phyloP scores from a whole-genome alignment of 495 filamentous ascomycete genomes.

The Aspergillus nanangensis region DNA sequence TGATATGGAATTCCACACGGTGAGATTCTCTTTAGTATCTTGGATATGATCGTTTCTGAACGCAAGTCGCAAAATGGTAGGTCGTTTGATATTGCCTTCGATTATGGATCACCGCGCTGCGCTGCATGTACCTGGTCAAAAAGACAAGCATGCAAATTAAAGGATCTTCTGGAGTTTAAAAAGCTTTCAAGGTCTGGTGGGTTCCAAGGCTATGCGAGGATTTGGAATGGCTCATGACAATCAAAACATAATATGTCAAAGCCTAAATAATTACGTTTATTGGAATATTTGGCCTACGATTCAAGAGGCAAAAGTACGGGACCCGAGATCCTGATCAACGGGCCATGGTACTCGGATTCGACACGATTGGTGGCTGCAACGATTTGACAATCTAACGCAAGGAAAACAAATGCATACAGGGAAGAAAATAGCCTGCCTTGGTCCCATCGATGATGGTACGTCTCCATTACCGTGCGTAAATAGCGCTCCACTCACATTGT shows the following conservation, averaged over 20 bases:
- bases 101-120: neutral
- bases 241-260: neutral
- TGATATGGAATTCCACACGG: neutral
- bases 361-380: slow-evolving; percentile 16
- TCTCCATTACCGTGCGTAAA: slow-evolving; percentile 8
- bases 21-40: too few species aligned
- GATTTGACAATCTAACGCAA: slow-evolving; percentile 21
- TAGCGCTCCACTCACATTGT: neutral
- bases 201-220: neutral
- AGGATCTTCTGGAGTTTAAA: neutral
- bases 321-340: slow-evolving; percentile 3
- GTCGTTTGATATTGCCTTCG: too few species aligned
- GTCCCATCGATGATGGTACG: neutral
- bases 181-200: neutral
- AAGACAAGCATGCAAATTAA: neutral
- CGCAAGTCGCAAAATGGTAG: too few species aligned
- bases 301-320: slow-evolving; percentile 17
- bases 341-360: slow-evolving; percentile 8
- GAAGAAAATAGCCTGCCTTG: neutral
- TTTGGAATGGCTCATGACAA: neutral
- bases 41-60: too few species aligned
- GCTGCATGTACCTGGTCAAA: neutral
- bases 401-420: slow-evolving; percentile 24
- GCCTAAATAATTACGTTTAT: slow-evolving; percentile 2
- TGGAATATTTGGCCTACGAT: slow-evolving; percentile 3